A percentile compares a stretch with the other conserved stretches of the same genome.
These are phyloP conservation scores for Suhomyces bolitotheri DNA, from an alignment of 1,139 yeast species.

Conservation along the genomic window DNA sequence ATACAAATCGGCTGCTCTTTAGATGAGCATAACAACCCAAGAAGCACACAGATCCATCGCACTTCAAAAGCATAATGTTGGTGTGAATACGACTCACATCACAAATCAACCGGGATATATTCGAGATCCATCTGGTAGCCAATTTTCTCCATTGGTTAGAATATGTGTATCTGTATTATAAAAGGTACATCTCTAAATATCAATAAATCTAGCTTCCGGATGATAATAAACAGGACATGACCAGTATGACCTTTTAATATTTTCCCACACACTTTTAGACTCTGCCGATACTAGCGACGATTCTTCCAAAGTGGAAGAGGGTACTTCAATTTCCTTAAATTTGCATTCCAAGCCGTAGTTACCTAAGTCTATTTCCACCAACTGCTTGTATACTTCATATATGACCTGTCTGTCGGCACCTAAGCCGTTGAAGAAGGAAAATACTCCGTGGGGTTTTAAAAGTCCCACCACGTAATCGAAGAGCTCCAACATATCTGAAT, in stretches of 20 bases:
- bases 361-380: conserved; percentile 75
- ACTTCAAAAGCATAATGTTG: too few relatives aligned
- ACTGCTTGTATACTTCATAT: conserved; percentile 83
- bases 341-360: conserved; percentile 73
- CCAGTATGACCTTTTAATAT: conserved; percentile 74
- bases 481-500: conserved; percentile 79
- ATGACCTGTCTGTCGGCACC: conserved; percentile 94
- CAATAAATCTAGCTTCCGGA: conserved; percentile 56
- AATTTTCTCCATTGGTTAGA: too few relatives aligned
- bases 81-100: too few relatives aligned
- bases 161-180: too few relatives aligned
- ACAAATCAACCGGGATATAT: too few relatives aligned
- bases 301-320: conserved; percentile 28
- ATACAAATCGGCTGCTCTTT: too few relatives aligned
- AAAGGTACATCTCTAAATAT: conserved; percentile 13
- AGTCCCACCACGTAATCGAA: conserved; percentile 82
- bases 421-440: conserved; percentile 89
- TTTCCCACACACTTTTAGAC: conserved; percentile 62
- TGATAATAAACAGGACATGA: conserved; percentile 66
- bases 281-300: conserved; percentile 21
- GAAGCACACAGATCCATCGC: too few relatives aligned
- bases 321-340: conserved; percentile 50
- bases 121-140: too few relatives aligned
- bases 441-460: conserved; percentile 75
- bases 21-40: too few relatives aligned